A percentile compares a stretch with the other conserved stretches of the same genome.
These are phyloP conservation scores for Arabis alpina DNA, from an alignment of 345 rosid species.

Conservation along the genomic window DNA sequence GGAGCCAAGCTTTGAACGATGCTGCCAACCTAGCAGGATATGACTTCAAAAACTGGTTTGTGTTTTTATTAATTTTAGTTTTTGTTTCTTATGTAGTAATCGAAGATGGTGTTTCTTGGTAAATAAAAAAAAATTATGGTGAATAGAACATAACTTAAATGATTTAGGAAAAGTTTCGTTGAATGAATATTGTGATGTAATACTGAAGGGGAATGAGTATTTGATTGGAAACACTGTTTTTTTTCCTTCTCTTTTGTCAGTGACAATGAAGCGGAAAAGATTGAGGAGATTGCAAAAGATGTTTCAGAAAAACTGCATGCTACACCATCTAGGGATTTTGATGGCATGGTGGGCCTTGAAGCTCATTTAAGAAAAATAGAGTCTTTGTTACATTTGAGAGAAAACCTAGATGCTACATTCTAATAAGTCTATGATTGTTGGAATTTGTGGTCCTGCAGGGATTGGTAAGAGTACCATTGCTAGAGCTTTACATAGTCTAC, in stretches of 20 bases:
- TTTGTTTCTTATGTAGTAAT: too few species aligned
- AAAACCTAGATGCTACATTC: too few species aligned
- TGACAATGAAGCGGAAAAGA: neutral
- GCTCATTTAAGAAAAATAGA: neutral
- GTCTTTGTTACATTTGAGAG: neutral
- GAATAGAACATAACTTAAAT: too few species aligned
- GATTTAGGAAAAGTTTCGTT: neutral
- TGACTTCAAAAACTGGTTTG: neutral
- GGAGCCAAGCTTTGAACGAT: constrained; percentile 6
- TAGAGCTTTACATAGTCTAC: neutral
- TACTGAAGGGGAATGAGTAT: too few species aligned
- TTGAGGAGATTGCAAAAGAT: constrained; percentile 1
- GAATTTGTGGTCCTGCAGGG: constrained; percentile 17
- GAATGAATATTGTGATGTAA: neutral
- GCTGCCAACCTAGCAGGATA: neutral
- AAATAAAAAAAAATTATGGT: too few species aligned
- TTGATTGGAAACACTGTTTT: neutral
- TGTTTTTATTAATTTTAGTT: too few species aligned
- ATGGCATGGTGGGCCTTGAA: constrained; percentile 8
- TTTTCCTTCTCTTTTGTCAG: neutral
- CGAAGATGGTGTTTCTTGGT: too few species aligned
- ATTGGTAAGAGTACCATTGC: constrained; percentile 32
- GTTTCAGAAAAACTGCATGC: constrained; percentile 3
- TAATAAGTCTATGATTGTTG: constrained; percentile 1
- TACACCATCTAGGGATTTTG: constrained; percentile 12